Conservation (phyloP, 2,329 filamentous ascomycete genomes). For the Penicillium hordei region DNA sequence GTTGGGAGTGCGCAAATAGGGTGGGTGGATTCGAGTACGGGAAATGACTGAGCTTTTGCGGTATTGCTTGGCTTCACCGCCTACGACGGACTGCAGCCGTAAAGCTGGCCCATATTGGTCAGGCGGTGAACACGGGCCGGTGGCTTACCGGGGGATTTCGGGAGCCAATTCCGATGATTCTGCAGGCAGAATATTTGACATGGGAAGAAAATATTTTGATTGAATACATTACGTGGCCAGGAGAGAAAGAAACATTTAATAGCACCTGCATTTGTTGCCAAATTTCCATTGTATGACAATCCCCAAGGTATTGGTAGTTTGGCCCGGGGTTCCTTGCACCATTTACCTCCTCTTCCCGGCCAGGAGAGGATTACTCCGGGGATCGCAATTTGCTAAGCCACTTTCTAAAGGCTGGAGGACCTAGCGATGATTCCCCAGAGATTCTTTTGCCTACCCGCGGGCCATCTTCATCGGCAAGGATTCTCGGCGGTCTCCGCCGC, state of each 20-base stretch:
- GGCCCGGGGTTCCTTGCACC: background rate
- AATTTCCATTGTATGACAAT: background rate
- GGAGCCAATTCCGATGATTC: background rate
- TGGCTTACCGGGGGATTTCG: background rate
- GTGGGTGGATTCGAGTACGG: slow-evolving; percentile 19
- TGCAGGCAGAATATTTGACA: background rate
- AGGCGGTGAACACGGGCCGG: background rate
- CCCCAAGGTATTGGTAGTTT: background rate
- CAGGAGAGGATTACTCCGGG: background rate
- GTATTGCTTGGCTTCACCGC: slow-evolving; percentile 24
- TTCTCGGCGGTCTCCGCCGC: slow-evolving; percentile 6
- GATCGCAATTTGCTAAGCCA: background rate
- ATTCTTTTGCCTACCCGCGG: slow-evolving; percentile 6
- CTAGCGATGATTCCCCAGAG: slow-evolving; percentile 3
- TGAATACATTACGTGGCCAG: background rate
- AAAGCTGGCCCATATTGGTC: background rate
- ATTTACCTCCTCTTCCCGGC: background rate
- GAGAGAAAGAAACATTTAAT: background rate
- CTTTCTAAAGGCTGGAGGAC: background rate
- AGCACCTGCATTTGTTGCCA: background rate
- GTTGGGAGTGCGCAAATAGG: slow-evolving; percentile 17
- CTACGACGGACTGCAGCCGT: background rate
- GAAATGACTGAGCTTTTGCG: slow-evolving; percentile 29
- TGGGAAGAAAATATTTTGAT: background rate
- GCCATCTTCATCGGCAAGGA: background rate